Evolutionary conservation across 1,284 basidiomycete species (phyloP), one percentile per base, ranked within the genome.

Genomic region (Phellinidium pouzarii): DNA sequence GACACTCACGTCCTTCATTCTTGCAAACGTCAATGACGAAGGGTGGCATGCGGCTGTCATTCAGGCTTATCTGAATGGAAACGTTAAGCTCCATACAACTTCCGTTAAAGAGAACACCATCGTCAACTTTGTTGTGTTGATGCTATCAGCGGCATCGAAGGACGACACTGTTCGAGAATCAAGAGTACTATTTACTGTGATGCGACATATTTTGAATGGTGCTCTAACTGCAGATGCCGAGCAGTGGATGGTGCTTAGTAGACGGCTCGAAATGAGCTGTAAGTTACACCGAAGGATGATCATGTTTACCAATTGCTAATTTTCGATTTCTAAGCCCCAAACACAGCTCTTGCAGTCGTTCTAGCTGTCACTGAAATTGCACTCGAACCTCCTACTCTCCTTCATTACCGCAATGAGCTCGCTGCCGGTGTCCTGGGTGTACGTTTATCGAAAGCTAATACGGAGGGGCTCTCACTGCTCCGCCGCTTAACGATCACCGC

Each of bases 401-500:
- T 89, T 55, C 78, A 89, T 7, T 91, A 90, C 61, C 80, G 94
- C 29, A 98, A 96, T 66, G 91, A 96, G 63, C 74, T 94, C 5
- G 94, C 94, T 0, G 87, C 90, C 20, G 77, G 76, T 17, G 68
- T 95, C 2, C 71, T 90, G 0, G 89, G 87, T 14, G 74, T 96
- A 8, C 75, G 77, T 1, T 66, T 87, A 0, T 61, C 66, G 3
- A 79, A 83, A 38, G 84, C 84, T 2, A 82, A 84, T 54, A 76
- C 73, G 0, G 78, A 82, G 22, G 93, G 94, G 2, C 68, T 94
- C 1, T 66, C 78, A 11, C 68, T 82, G 0, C 74, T 99, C 4
- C 78, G 84, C 2, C 74, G 84, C 9, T 75, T 98, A n/a, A 75
- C 78, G 0, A 85, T 86, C 0, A 73, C 80, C 0, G 91, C 94